Conservation (phyloP, 2,329 filamentous ascomycete species). For the Fusarium brachygibbosum region DNA sequence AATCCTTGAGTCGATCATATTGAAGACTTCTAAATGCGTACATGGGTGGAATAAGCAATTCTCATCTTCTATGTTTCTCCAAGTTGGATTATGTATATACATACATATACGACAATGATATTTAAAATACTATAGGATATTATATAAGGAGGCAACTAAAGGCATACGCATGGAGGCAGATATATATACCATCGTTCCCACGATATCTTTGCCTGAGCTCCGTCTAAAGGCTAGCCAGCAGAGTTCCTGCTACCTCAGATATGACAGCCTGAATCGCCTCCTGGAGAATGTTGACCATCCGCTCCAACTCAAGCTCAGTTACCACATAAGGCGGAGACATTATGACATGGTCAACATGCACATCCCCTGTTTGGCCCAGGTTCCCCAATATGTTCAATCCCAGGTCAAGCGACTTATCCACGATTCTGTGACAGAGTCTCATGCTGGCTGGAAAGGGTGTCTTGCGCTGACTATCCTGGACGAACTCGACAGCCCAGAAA, state of each 20-base stretch:
- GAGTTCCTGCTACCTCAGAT: neutral
- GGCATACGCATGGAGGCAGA: neutral
- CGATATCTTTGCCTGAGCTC: neutral
- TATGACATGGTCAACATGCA: slow-evolving; percentile 16
- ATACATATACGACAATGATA: too few relatives aligned
- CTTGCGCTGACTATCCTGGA: slow-evolving; percentile 1
- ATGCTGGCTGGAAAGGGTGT: slow-evolving; percentile 1
- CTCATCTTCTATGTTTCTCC: neutral
- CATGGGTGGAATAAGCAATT: neutral
- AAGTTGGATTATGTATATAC: too few relatives aligned
- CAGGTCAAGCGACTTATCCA: neutral
- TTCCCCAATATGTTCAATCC: slow-evolving; percentile 12
- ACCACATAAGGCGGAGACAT: slow-evolving; percentile 10
- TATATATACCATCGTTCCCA: too few relatives aligned
- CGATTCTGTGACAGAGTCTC: slow-evolving; percentile 6
- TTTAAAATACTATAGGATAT: neutral
- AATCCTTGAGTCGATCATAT: slow-evolving; percentile 1
- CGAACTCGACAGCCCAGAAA: slow-evolving; percentile 14
- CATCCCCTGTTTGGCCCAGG: neutral
- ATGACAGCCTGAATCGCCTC: neutral
- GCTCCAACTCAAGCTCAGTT: neutral
- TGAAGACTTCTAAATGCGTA: neutral
- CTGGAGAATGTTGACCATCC: slow-evolving; percentile 4
- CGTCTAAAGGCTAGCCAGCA: neutral
- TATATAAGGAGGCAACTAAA: too few relatives aligned